Evolutionary conservation across 2,329 filamentous ascomycete genomes (phyloP), one percentile per base, ranked within the genome.

Genomic region (Xylariaceae sp.): DNA sequence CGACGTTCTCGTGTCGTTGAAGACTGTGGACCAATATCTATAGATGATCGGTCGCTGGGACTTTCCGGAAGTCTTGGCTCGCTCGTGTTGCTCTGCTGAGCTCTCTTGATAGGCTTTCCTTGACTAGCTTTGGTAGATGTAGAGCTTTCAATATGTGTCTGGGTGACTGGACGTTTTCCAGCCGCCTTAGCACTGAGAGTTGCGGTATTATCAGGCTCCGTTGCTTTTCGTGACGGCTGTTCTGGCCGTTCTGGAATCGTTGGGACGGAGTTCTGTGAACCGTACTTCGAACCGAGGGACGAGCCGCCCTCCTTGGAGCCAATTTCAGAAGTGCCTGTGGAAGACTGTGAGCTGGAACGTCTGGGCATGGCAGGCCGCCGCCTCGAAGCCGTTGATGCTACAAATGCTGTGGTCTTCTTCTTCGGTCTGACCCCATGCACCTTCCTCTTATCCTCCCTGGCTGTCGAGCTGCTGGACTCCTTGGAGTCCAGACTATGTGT

Each of bases 291-390:
- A 20, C 52, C 53, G 5, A 42, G 27, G 10, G 59, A 59, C 22
- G 61, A 53, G n/a, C 45, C 46, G 17, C 51, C 56, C 22, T 70
- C 66, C 48, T 63, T 67, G 20, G 59, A 50, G n/a, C 53, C 55
- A 22, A 49, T 44, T 11, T 71, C 67, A 14, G 66, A 63, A 11
- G 54, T 52, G 25, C 55, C 62, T 6, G 61, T 58, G 3, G 72
- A 69, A 6, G 70, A 68, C 44, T 75, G 76, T 1, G 75, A 77
- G 52, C 72, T 77, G 29, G 66, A 62, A 25, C 71, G 69, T 37
- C 73, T 69, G 12, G 70, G 61, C 48, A 77, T 63, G 7, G 69
- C 63, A 1, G 74, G 70, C 36, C 73, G 68, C 41, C 72, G 67
- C 56, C 71, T 77, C 5, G 68, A 66, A 2, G 66, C 60, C 10